Evolutionary conservation across 495 filamentous ascomycete species (phyloP).

Genomic region (Amphirosellinia nigrospora): DNA sequence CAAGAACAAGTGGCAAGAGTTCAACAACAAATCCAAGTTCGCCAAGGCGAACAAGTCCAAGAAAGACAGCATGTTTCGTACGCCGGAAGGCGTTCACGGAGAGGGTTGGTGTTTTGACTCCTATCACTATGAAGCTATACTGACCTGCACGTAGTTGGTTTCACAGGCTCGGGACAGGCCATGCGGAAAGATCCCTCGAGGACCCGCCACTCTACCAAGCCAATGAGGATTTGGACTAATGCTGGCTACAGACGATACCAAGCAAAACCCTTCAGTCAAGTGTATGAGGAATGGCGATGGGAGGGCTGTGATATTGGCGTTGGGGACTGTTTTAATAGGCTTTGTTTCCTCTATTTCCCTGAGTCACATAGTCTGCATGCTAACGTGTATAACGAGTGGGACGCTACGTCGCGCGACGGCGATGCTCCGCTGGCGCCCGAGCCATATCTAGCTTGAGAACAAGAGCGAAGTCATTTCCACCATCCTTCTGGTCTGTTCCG

Average conservation of each 20-base stretch:
- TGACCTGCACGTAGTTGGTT: constrained; percentile 73
- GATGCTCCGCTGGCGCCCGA: constrained; percentile 29
- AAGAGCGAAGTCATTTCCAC: constrained; percentile 36
- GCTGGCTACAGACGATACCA: constrained; percentile 28
- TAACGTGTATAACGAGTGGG: constrained; percentile 40
- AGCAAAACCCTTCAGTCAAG: constrained; percentile 7
- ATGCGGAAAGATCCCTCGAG: constrained; percentile 92
- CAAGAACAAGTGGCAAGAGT: constrained; percentile 95
- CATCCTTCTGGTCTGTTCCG: constrained; percentile 16
- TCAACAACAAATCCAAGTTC: constrained; percentile 77
- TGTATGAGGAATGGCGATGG: constrained; percentile 16
- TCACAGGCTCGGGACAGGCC: constrained; percentile 89
- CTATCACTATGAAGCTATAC: constrained; percentile 23
- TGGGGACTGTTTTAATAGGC: constrained; percentile 35
- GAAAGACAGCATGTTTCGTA: constrained; percentile 98
- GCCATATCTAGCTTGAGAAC: constrained; percentile 30
- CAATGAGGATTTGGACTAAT: constrained; percentile 73
- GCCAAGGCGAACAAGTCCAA: constrained; percentile 68
- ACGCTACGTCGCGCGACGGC: constrained; percentile 36
- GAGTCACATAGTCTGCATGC: constrained; percentile 39
- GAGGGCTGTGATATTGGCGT: constrained; percentile 18
- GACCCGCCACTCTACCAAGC: constrained; percentile 85
- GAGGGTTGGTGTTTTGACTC: constrained; percentile 64
- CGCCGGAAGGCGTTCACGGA: constrained; percentile 81
- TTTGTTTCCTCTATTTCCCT: constrained; percentile 42